Evolutionary conservation across 805 yeast genomes (phyloP).

Genomic region (Ogataea allantospora): DNA sequence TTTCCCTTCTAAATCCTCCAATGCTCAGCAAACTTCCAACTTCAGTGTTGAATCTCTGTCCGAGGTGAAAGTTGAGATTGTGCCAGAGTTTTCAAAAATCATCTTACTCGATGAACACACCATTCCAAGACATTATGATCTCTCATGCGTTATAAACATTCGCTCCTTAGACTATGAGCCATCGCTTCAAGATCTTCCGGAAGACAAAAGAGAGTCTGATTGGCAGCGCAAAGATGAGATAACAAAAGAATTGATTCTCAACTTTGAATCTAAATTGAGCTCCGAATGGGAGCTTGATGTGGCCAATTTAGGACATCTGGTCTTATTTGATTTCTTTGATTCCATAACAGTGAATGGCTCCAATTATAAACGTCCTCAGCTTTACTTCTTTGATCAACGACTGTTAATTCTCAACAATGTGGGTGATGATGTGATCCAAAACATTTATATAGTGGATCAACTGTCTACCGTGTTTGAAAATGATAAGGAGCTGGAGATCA

Average conservation of each 20-base stretch:
- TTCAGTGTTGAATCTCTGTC: conserved; percentile 10
- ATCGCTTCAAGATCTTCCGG: conserved; percentile 18
- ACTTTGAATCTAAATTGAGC: conserved; percentile 16
- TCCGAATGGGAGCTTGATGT: conserved; percentile 18
- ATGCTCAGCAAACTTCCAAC: background rate
- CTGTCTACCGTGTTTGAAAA: conserved; percentile 27
- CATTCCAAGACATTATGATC: conserved; percentile 20
- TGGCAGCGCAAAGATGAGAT: conserved; percentile 23
- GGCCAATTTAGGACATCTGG: conserved; percentile 24
- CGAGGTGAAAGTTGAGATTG: conserved; percentile 25
- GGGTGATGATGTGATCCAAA: conserved; percentile 20
- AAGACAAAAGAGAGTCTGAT: conserved; percentile 17
- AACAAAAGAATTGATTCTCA: conserved; percentile 20
- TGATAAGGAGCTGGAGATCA: conserved; percentile 13
- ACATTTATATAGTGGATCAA: conserved; percentile 20
- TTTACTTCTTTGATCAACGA: conserved; percentile 26
- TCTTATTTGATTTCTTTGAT: conserved; percentile 28
- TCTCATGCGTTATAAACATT: conserved; percentile 26
- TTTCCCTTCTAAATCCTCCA: conserved; percentile 10
- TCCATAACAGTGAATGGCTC: conserved; percentile 6
- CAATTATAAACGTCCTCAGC: conserved; percentile 11
- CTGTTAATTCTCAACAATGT: conserved; percentile 20
- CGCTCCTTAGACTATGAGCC: conserved; percentile 29
- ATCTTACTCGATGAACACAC: conserved; percentile 12
- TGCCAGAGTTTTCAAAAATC: conserved; percentile 29